Evolutionary conservation across 1,284 basidiomycete genomes (phyloP).

Genomic region (Phlebopus sp.): DNA sequence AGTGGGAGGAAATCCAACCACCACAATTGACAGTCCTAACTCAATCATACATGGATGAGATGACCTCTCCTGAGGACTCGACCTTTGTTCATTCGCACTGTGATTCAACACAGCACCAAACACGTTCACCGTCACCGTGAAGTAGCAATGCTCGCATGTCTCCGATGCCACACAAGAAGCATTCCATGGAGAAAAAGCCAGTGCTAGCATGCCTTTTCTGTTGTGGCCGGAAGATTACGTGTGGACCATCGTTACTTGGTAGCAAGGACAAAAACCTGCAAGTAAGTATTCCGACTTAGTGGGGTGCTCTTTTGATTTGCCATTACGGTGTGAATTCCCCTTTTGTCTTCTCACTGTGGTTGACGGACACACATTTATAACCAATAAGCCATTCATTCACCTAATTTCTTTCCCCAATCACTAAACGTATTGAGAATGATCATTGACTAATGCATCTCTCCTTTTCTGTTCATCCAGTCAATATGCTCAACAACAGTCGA

Average conservation of each 20-base stretch:
- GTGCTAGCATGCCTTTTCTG: slow-evolving; percentile 61
- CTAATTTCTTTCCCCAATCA: slow-evolving; percentile 9
- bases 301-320: too few species aligned
- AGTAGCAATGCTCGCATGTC: slow-evolving; percentile 15
- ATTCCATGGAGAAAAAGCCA: slow-evolving; percentile 43
- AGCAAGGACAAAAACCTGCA: slow-evolving; percentile 57
- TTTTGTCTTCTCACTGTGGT: background rate
- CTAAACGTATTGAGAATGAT: slow-evolving; percentile 6
- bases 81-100: slow-evolving; percentile 11
- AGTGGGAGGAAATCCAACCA: slow-evolving; percentile 21
- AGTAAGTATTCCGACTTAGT: slow-evolving; percentile 38
- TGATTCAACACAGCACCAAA: slow-evolving; percentile 17
- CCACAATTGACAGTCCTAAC: slow-evolving; percentile 1
- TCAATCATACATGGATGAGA: slow-evolving; percentile 18
- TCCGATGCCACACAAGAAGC: slow-evolving; percentile 20
- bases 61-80: slow-evolving; percentile 5
- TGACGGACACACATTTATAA: too few species aligned
- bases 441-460: slow-evolving; percentile 17
- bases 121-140: slow-evolving; percentile 25
- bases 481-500: slow-evolving; percentile 55
- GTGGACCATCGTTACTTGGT: slow-evolving; percentile 49
- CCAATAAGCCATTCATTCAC: slow-evolving; percentile 21
- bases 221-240: slow-evolving; percentile 62
- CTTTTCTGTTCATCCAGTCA: slow-evolving; percentile 48
- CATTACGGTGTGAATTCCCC: too few species aligned